Evolutionary conservation across 352 stramenopile genomes (phyloP).

Genomic region (Pythium dissotocum): DNA sequence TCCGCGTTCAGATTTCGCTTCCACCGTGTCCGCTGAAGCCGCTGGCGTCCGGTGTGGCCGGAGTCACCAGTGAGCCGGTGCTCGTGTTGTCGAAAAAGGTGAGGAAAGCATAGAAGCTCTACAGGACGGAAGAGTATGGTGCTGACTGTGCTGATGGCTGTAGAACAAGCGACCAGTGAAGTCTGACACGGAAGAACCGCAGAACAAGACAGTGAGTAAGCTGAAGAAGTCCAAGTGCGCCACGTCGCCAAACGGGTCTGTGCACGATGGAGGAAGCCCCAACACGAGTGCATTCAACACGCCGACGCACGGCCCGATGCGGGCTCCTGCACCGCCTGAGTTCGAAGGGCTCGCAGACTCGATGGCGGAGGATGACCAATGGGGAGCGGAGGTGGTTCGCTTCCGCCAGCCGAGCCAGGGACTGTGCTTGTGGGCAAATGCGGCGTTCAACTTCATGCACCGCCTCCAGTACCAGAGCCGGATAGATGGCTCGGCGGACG

Average conservation of each 20-base stretch:
- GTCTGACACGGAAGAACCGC: slow-evolving; percentile 36
- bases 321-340: slow-evolving; percentile 16
- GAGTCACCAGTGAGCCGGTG: slow-evolving; percentile 50
- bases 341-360: slow-evolving; percentile 36
- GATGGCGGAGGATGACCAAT: slow-evolving; percentile 26
- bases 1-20: slow-evolving; percentile 58
- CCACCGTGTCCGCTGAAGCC: slow-evolving; percentile 37
- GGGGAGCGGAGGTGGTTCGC: slow-evolving; percentile 34
- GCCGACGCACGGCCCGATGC: slow-evolving; percentile 19
- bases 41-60: slow-evolving; percentile 1
- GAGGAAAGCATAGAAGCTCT: background rate
- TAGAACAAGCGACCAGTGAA: slow-evolving; percentile 74
- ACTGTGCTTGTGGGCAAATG: slow-evolving; percentile 72
- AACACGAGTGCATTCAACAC: slow-evolving; percentile 22
- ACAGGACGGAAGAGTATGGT: background rate
- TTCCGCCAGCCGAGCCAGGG: slow-evolving; percentile 55
- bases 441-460: slow-evolving; percentile 69
- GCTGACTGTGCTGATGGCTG: background rate
- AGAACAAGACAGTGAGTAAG: slow-evolving; percentile 31
- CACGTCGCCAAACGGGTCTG: slow-evolving; percentile 10
- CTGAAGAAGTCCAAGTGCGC: slow-evolving; percentile 50
- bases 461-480: slow-evolving; percentile 63
- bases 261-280: slow-evolving; percentile 9
- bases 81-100: slow-evolving; percentile 76
- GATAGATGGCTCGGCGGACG: slow-evolving; percentile 10